These are phyloP conservation scores for Lablab purpureus DNA, from an alignment of 306 rosid genomes.

Conservation along the genomic window DNA sequence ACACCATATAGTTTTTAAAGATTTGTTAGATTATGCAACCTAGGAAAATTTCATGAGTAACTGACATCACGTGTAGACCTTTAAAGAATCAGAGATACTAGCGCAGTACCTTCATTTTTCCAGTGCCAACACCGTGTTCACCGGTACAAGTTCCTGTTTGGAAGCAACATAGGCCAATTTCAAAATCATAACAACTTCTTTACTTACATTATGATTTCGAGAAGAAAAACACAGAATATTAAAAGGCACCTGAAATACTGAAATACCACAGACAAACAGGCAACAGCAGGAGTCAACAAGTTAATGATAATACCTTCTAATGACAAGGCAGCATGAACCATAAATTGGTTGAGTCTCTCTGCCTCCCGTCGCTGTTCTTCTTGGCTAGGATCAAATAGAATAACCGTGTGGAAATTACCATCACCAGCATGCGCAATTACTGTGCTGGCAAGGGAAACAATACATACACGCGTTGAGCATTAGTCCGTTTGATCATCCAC, in stretches of 20 bases:
- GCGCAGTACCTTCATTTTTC: conserved; percentile 86
- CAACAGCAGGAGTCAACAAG: conserved; percentile 8
- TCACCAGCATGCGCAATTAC: conserved; percentile 97
- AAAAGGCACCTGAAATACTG: conserved; percentile 25
- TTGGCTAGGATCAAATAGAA: conserved; percentile 76
- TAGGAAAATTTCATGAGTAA: conserved; percentile 29
- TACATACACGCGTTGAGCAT: conserved; percentile 32
- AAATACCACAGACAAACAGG: conserved; percentile 35
- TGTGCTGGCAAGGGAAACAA: conserved; percentile 64
- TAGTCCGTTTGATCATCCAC: conserved; percentile 28
- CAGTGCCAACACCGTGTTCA: conserved; percentile 97
- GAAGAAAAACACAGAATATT: conserved; percentile 32
- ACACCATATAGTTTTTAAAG: conserved; percentile 27
- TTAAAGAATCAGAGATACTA: conserved; percentile 9
- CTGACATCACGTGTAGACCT: conserved; percentile 6
- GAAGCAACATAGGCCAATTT: conserved; percentile 44
- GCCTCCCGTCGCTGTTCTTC: conserved; percentile 82
- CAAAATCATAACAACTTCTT: conserved; percentile 36
- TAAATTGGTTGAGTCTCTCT: conserved; percentile 80
- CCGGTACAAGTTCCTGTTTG: conserved; percentile 92
- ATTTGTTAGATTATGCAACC: conserved; percentile 35
- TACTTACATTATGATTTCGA: not conserved
- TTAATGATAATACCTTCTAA: conserved; percentile 73
- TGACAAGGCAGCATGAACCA: conserved; percentile 87
- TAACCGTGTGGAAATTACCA: conserved; percentile 90